Evolutionary conservation across 2,329 filamentous ascomycete genomes (phyloP), one percentile per base, ranked within the genome.

Genomic region (Arachnopeziza araneosa): DNA sequence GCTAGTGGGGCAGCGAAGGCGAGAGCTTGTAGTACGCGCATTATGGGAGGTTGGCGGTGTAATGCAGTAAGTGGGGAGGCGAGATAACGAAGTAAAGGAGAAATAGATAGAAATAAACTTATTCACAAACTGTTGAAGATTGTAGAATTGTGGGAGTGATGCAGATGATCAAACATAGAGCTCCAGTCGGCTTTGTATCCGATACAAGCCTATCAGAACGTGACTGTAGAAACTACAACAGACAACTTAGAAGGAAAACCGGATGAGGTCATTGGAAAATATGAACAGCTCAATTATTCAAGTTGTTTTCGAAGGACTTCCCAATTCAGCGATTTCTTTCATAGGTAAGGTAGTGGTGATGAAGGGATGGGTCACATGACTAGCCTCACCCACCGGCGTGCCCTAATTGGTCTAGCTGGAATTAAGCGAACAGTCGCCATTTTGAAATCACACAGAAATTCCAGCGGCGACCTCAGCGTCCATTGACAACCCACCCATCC

Each of bases 1-100:
- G 66, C 60, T 30, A 66, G 58, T 52, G 64, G 63, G 69, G 62
- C 22, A 69, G 55, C 26, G 63, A 58, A 51, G 68, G 58, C 22
- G 68, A 36, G 12, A 44, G 36, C 36, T 44, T 44, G 36, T 6
- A 44, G 36, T 3, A 44, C 6, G 17, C 36, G 36, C 36, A 44
- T 44, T 14, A 12, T 19, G 36, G 17, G 12, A 44, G 36, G 17
- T 44, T 7, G 5, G 17, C 17, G 26, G 17, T 3, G 36, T 12
- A 19, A 44, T 44, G 6, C 9, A 30, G 36, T 7, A 3, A 44
- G 36, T 4, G 5, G 12, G 10, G 17, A 19, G 17, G 36, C 36
- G 12, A 12, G 36, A 44, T 3, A 44, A 19, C 10, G 12, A 44
- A 44, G 17, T 7, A 19, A 44, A 44, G 17, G 4, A 12, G 12